Conservation (phyloP, 306 rosid species). For the Vigna hirtella region DNA sequence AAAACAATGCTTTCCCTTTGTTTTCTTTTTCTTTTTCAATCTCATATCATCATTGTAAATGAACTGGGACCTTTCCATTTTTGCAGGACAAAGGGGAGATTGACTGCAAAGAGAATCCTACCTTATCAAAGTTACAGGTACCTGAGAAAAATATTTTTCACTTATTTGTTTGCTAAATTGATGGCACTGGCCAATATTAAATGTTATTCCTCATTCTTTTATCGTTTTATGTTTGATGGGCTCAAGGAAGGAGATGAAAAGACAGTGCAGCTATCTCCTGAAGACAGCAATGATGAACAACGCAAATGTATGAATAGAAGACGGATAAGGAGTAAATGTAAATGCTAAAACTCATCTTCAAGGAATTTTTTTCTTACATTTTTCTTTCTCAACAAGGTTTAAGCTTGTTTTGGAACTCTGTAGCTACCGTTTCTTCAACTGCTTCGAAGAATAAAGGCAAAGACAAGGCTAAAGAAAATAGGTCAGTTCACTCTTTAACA, state of each 20-base stretch:
- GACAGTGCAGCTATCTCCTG: constrained; percentile 26
- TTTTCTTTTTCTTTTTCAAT: not conserved
- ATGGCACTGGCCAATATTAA: constrained; percentile 25
- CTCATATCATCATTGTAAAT: not conserved
- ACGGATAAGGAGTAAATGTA: constrained; percentile 74
- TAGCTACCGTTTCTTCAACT: constrained; percentile 70
- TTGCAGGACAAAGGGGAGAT: constrained; percentile 62
- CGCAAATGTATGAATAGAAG: constrained; percentile 49
- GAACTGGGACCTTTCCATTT: not conserved
- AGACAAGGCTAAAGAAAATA: constrained; percentile 65
- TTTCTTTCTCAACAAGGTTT: not conserved
- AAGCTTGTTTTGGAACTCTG: constrained; percentile 35
- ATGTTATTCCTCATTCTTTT: constrained; percentile 33
- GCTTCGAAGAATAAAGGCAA: constrained; percentile 54
- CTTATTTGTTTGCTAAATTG: constrained; percentile 19
- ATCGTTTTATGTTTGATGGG: constrained; percentile 36
- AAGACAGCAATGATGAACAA: constrained; percentile 47
- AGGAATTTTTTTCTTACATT: not conserved
- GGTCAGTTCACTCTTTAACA: constrained; percentile 54
- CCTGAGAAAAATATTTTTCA: constrained; percentile 28
- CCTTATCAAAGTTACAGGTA: constrained; percentile 62
- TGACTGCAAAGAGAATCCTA: constrained; percentile 40
- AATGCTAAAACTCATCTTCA: constrained; percentile 36
- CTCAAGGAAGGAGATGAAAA: constrained; percentile 60
- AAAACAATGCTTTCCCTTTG: not conserved